Percentiles rank a stretch among this genome's conserved stretches.
Conservation (phyloP, 176 grass and related monocot species). For the Bothriochloa decipiens region DNA sequence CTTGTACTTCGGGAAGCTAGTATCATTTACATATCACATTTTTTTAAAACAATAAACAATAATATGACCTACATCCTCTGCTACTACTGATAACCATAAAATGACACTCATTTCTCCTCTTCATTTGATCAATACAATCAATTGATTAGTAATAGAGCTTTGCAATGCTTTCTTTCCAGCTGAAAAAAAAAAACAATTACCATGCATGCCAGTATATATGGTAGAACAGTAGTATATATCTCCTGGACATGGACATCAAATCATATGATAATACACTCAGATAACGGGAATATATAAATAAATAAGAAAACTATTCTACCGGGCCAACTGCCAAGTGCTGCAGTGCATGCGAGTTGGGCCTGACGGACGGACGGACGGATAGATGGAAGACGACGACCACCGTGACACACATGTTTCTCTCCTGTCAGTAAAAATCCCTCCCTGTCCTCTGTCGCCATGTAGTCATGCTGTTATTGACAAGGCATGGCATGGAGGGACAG, state of each 20-base stretch:
- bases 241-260: constrained; percentile 1
- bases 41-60: no score
- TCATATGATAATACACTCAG: constrained; percentile 9
- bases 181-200: background rate
- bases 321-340: background rate
- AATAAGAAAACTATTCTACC: background rate
- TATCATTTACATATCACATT: background rate
- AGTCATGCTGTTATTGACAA: constrained; percentile 57
- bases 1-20: background rate
- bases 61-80: background rate
- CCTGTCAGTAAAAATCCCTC: constrained; percentile 60
- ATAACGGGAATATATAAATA: background rate
- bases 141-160: no score
- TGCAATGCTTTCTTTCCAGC: background rate
- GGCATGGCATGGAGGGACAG: background rate
- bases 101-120: background rate
- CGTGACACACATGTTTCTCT: constrained; percentile 29
- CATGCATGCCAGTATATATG: background rate
- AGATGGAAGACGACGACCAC: constrained; percentile 37
- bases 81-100: background rate
- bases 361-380: background rate
- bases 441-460: constrained; percentile 48
- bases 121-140: background rate
- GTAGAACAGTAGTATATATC: background rate
- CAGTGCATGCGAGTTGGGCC: constrained; percentile 20